Base-by-base conservation (phyloP, 106 monocot species). In the Dendrobium huoshanense region DNA sequence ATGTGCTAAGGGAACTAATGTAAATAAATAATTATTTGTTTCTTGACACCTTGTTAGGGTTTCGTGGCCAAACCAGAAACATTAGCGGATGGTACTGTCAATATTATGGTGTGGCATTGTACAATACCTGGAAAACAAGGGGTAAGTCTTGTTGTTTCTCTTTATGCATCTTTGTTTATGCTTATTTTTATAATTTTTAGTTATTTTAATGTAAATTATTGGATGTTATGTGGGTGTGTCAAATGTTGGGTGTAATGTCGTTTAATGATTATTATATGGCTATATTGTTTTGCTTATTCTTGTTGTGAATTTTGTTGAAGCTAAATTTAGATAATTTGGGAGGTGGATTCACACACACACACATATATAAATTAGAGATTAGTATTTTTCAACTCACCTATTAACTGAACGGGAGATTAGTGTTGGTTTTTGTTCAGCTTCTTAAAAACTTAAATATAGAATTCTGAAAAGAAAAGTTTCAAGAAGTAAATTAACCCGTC, bases 21-120 rank as follows among this genome's bases (percentile, higher is more conserved):
- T 72, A 72, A 29, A 72, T 29, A 72, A 42, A 20, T 13, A 72
- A 67, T 31, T 42, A 25, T 77, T 75, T 48, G 9, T 5, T 56
- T 19, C 5, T 80, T 75, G 45, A 2, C 41, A 17, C 18, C 51
- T 79, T 19, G 72, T 13, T 83, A 95, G 95, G 95, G 95, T 79
- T 95, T 95, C 75, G 92, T 92, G 59, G 95, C 95, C n/a, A 90
- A 75, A 83, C 95, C 92, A 41, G 90, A 90, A 58, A 89, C 90
- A 16, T 75, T 83, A 41, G 65, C 90, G 5, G 92, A 92, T 72
- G 92, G 95, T 2, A 82, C 90, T 43, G 85, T 87, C 24, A 92
- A 95, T 70, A 85, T 95, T 72, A 90, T 95, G 95, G 81, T 87
- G 31, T 95, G 95, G 92, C 73, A 90, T 70, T 95, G 95, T 82